phyloP scores from a whole-genome alignment of 2,329 filamentous ascomycete genomes.

The Coniochaeta hoffmannii region DNA sequence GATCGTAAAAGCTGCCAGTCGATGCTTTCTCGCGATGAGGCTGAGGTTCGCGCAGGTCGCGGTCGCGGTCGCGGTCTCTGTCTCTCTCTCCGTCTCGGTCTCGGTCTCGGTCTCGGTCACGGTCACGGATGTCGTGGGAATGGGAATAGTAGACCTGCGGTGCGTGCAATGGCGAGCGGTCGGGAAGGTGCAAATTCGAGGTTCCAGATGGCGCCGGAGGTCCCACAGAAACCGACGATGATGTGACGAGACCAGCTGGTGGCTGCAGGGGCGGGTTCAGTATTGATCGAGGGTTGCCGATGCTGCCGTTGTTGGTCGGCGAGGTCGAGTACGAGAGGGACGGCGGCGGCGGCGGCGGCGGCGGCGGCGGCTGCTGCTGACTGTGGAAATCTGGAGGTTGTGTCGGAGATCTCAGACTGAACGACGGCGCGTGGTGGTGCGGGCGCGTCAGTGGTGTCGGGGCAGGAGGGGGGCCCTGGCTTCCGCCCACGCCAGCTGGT shows the following conservation, averaged over 20 bases:
- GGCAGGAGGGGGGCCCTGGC: slow-evolving; percentile 10
- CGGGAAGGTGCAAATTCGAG: slow-evolving; percentile 19
- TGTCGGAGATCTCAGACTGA: slow-evolving; percentile 43
- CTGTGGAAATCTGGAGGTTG: slow-evolving; percentile 18
- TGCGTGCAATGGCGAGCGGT: slow-evolving; percentile 34
- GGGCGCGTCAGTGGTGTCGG: slow-evolving; percentile 15
- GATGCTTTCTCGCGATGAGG: slow-evolving; percentile 29
- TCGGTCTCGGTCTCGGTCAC: slow-evolving; percentile 9
- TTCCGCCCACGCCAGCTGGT: background rate
- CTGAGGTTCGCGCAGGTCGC: slow-evolving; percentile 11
- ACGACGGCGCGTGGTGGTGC: slow-evolving; percentile 31
- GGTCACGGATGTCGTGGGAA: slow-evolving; percentile 21
- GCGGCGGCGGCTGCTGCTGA: slow-evolving; percentile 12
- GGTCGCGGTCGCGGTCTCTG: slow-evolving; percentile 12
- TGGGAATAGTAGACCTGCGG: slow-evolving; percentile 33
- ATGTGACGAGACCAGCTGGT: slow-evolving; percentile 3
- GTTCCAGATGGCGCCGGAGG: background rate
- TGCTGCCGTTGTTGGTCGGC: slow-evolving; percentile 18
- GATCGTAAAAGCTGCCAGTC: slow-evolving; percentile 45
- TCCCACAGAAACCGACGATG: slow-evolving; percentile 5
- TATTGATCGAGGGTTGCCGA: slow-evolving; percentile 19
- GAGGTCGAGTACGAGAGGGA: slow-evolving; percentile 21
- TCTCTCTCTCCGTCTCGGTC: slow-evolving; percentile 13
- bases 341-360: slow-evolving; percentile 14
- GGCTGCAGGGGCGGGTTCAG: slow-evolving; percentile 17